Evolutionary conservation across 441 rosid species (phyloP).

Genomic region (Metrosideros polymorpha): DNA sequence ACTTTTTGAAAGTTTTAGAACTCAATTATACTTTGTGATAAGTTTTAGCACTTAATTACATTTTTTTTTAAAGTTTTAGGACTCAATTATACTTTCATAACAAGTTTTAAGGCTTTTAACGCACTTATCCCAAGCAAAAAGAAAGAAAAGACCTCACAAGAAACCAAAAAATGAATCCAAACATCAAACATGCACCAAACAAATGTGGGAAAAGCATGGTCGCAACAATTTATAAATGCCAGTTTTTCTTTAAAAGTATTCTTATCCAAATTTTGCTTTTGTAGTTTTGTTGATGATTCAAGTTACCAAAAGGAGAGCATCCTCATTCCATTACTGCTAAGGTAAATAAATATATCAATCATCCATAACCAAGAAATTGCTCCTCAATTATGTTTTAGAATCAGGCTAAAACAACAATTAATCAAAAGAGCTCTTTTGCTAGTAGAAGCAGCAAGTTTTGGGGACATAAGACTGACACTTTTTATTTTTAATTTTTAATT

Average conservation of each 20-base stretch:
- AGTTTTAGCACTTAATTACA: no score
- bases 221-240: neutral
- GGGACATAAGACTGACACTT: no score
- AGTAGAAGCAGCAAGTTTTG: no score
- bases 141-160: neutral
- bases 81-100: no score
- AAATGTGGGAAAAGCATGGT: neutral
- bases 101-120: no score
- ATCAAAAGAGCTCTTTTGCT: neutral
- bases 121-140: no score
- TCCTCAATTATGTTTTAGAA: no score
- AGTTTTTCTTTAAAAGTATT: neutral
- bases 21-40: no score
- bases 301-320: neutral
- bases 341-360: neutral
- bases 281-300: neutral
- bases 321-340: neutral
- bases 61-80: no score
- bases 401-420: no score
- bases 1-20: no score
- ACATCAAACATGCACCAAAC: neutral
- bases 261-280: neutral
- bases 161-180: neutral
- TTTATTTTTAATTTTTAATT: no score
- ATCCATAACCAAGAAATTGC: neutral